Evolutionary conservation across 805 yeast genomes (phyloP), one percentile per base, ranked within the genome.

Genomic region (Cyberlindnera euphorbiae): DNA sequence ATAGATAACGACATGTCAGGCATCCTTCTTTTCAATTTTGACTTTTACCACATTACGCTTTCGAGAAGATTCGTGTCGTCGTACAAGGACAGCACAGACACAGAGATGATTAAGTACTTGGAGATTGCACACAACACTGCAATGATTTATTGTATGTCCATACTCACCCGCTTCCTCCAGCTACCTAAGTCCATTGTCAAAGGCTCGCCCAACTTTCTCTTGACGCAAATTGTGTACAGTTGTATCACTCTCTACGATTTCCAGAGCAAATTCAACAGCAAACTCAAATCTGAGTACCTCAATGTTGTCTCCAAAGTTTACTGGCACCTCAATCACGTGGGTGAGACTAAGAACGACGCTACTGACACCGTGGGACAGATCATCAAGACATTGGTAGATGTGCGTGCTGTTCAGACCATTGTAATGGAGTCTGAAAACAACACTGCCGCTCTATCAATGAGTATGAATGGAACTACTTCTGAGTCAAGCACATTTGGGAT

Each of bases 361-460:
- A 75, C 80, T 0, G 78, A 72, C 38, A 73, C 77, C 5, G 76
- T 77, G 26, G 79, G 80, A 3, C 66, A 66, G 35, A 71, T 77
- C 32, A 69, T 77, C 32, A 69, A 68, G 45, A 64, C 69, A 18
- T 54, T 77, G 18, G 73, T 75, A 7, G 50, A 50, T 41, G 49
- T 45, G 28, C 31, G 35, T 24, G 16, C 46, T 33, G 36, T 42
- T 19, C 22, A 19, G 7, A 9, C 22, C 22, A 9, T 19, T 7
- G 22, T 19, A 19, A 7, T 9, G 7, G 22, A 19, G 9, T 19
- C 22, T 19, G 9, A 7, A 7, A 19, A 19, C 22, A 19, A 19
- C 9, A 9, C 9, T 19, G 7, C 22, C 16, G 14, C 7, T 24
- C 12, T n/a, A 8, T 6, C 26, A 24, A 8, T 11, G 14, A 10